Evolutionary conservation across 2,329 filamentous ascomycete species (phyloP), one percentile per base, ranked within the genome.

Genomic region (Ploettnerulaceae sp.): DNA sequence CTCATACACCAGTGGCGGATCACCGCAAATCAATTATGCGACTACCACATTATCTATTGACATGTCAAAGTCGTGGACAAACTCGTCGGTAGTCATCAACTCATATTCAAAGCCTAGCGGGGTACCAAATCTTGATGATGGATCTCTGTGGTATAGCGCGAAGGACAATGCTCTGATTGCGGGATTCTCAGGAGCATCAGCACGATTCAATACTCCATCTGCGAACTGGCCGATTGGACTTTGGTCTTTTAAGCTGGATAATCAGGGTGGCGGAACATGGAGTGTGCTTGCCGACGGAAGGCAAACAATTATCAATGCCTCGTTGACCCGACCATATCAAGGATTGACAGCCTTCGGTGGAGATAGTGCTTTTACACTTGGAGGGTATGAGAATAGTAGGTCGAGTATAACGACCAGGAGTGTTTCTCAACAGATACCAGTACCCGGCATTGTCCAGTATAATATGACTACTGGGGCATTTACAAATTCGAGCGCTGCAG

Each of bases 1-100:
- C 24, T 53, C 41, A 1, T 41, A 47, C 21, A 3, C 11, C 11
- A 37, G 24, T 7, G 44, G 24, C 22, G 44, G 44, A 3, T 34
- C 25, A 25, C 37, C 37, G n/a, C 28, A 42, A 45, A 38, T 35
- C 22, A 7, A 39, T 8, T 22, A 38, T 42, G 37, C 42, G 17
- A 45, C 34, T 5, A 38, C 45, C 4, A 55, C 50, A 3, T 26
- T 51, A 7, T 47, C 48, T 5, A 53, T 53, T 17, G 52, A 53
- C 22, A 38, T 55, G 11, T 46, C 39, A 12, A 40, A 28, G 11
- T 51, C 47, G 2, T 55, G 52, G 52, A 45, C 47, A 3, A 53
- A 47, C n/a, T 45, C 52, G 3, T 48, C 50, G 14, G 44, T 53
- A 9, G 35, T 31, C 4, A 50, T 53, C 15, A 50, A 43, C 35